Evolutionary conservation across 1,284 basidiomycete species (phyloP), one percentile per base, ranked within the genome.

Genomic region (Schizophyllum commune): DNA sequence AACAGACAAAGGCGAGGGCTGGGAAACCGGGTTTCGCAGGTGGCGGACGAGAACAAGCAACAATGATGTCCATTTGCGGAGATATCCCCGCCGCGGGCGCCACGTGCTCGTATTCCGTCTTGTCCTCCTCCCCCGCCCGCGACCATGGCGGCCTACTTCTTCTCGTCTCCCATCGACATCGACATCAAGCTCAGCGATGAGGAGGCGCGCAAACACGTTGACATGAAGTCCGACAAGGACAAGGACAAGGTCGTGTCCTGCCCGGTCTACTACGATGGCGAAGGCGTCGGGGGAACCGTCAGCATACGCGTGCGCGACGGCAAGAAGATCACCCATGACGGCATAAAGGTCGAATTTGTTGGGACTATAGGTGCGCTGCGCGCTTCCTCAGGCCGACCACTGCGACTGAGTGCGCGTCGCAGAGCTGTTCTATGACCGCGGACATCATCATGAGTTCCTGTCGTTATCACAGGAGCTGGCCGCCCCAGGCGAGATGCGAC

Each of bases 371-470:
- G 96, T 93, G 65, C 58, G 89, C 9, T 17, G 39, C 39, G 20
- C 22, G 22, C 56, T 33, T 17, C n/a, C 19, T n/a, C 13, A 19
- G 53, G 27, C 53, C 11, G 20, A 19, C 19, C 20, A 13, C 9
- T 13, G 11, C 19, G 15, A 55, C 53, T 55, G 19, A 47, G 4
- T 13, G 9, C 17, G 39, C 39, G 39, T 17, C 52, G 20, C 70
- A 96, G 96, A 98, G 70, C 81, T 98, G 56, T 98, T 98, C 79
- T 96, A 96, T 71, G 94, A 96, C 79, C 83, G 96, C 34, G 95
- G 96, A 13, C 97, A 98, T 70, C 96, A 98, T 72, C 95, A 98
- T 74, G 96, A 99, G 71, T 99, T 99, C 73, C 81, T 98, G 15
- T 97, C 96, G 13, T 77, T 98, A 64, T 92, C 93, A 0, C 95